A percentile compares a stretch with the other conserved stretches of the same genome.
phyloP scores from a whole-genome alignment of 805 yeast genomes.

The Sporopachydermia quercuum region DNA sequence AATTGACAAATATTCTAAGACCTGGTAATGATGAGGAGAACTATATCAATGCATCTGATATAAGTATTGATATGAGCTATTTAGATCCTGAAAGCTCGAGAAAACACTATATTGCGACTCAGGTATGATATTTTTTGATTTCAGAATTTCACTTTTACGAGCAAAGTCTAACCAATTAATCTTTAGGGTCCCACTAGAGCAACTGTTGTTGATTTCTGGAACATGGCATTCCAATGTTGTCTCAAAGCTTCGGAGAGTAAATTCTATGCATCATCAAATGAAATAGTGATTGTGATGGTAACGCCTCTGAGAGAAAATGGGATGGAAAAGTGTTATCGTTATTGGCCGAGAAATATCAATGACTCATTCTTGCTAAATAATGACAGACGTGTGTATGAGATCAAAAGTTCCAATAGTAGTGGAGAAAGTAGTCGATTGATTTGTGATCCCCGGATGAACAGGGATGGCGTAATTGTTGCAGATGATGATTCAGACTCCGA shows the following conservation, averaged over 20 bases:
- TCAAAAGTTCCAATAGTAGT: neutral
- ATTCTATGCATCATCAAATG: conserved; percentile 62
- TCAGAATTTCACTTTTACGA: neutral
- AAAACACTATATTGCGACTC: conserved; percentile 18
- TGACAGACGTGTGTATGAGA: neutral
- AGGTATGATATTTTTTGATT: conserved; percentile 21
- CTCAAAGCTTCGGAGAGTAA: conserved; percentile 41
- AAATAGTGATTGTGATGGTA: conserved; percentile 51
- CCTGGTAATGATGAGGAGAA: conserved; percentile 22
- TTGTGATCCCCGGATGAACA: neutral
- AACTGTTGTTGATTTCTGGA: conserved; percentile 79
- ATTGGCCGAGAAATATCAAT: conserved; percentile 45
- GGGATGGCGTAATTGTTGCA: neutral
- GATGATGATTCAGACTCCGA: neutral
- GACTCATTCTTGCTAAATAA: neutral
- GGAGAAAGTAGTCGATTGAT: too few relatives aligned
- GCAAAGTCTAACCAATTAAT: conserved; percentile 37
- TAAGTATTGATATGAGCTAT: conserved; percentile 25
- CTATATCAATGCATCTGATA: conserved; percentile 81
- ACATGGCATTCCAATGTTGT: conserved; percentile 45
- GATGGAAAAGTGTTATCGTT: conserved; percentile 67
- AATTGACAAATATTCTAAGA: conserved; percentile 18
- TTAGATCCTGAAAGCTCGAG: conserved; percentile 10
- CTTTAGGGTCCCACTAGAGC: conserved; percentile 75
- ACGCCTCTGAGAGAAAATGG: conserved; percentile 68